Evolutionary conservation across 306 rosid species (phyloP).

Genomic region (Mimosa bimucronata): DNA sequence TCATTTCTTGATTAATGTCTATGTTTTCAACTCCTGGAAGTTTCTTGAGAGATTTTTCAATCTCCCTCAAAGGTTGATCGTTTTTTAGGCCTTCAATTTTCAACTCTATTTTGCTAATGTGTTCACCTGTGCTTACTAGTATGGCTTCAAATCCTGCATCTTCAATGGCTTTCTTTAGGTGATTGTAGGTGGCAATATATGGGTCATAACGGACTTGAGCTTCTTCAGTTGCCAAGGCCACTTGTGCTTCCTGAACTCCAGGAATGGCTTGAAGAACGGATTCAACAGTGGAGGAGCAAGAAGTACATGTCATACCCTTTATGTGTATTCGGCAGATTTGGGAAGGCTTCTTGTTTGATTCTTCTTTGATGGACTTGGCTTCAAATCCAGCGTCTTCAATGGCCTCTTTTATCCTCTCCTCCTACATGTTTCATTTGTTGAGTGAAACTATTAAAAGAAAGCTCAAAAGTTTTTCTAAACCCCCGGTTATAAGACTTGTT

Average conservation of each 20-base stretch:
- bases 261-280: conserved; percentile 55
- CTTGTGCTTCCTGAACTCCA: conserved; percentile 66
- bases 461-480: background rate
- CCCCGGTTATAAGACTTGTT: background rate
- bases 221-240: conserved; percentile 78
- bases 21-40: conserved; percentile 59
- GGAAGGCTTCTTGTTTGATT: conserved; percentile 31
- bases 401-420: conserved; percentile 55
- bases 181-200: conserved; percentile 45
- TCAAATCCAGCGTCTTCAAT: conserved; percentile 74
- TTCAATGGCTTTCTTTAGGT: conserved; percentile 50
- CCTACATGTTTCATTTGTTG: conserved; percentile 45
- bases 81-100: conserved; percentile 52
- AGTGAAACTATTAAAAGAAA: background rate
- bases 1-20: conserved; percentile 22
- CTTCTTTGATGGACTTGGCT: conserved; percentile 47
- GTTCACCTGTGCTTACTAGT: conserved; percentile 58
- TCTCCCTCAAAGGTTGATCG: conserved; percentile 37
- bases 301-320: conserved; percentile 77
- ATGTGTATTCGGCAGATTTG: conserved; percentile 67
- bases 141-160: conserved; percentile 62
- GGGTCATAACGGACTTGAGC: conserved; percentile 66
- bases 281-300: conserved; percentile 75
- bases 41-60: conserved; percentile 53
- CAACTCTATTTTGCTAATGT: conserved; percentile 64